Conservation (phyloP, 495 filamentous ascomycete species). For the Cercophora samala region DNA sequence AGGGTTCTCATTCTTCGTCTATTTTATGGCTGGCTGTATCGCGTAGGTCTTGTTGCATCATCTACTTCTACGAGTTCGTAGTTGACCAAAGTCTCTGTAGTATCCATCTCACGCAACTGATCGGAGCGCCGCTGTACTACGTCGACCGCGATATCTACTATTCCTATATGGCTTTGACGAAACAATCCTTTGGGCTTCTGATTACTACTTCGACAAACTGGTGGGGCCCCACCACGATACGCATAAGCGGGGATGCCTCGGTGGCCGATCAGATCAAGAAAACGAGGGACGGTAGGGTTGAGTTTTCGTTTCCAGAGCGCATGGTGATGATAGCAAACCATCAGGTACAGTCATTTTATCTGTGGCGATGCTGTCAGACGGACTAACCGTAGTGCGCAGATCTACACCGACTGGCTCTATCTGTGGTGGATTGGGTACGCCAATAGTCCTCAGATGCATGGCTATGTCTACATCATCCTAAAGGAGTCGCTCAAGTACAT, state of each 20-base stretch:
- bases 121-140: slow-evolving; percentile 68
- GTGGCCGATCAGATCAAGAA: slow-evolving; percentile 65
- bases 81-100: slow-evolving; percentile 31
- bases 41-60: slow-evolving; percentile 28
- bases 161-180: slow-evolving; percentile 73
- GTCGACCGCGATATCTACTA: slow-evolving; percentile 68
- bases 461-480: slow-evolving; percentile 80
- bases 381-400: slow-evolving; percentile 15
- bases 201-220: slow-evolving; percentile 74
- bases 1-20: slow-evolving; percentile 59
- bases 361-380: background rate
- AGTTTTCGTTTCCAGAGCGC: slow-evolving; percentile 71
- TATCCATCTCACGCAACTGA: slow-evolving; percentile 60
- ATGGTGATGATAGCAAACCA: slow-evolving; percentile 82
- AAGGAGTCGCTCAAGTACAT: slow-evolving; percentile 79
- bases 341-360: slow-evolving; percentile 39
- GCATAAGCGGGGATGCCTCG: slow-evolving; percentile 72
- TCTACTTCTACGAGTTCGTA: background rate
- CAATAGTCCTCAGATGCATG: slow-evolving; percentile 62
- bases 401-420: slow-evolving; percentile 88
- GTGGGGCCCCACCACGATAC: slow-evolving; percentile 73
- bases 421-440: slow-evolving; percentile 86
- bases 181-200: slow-evolving; percentile 69
- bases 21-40: slow-evolving; percentile 58
- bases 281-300: slow-evolving; percentile 62